Evolutionary conservation across 331 rosid species (phyloP).

Genomic region (Quercus lobata): DNA sequence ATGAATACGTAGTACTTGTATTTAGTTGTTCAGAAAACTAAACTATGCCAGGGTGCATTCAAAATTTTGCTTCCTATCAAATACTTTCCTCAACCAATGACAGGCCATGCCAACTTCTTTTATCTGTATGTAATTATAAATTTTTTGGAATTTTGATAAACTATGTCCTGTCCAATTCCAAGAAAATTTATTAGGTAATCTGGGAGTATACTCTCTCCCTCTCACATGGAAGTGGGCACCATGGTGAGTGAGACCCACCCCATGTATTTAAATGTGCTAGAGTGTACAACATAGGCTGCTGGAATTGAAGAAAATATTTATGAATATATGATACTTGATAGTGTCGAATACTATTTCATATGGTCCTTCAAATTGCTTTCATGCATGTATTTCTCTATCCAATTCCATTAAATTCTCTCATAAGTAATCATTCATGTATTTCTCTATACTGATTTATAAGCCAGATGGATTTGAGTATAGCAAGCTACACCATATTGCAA

Average conservation of each 20-base stretch:
- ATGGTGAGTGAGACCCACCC: too few species aligned
- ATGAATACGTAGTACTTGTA: too few species aligned
- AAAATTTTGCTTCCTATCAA: too few species aligned
- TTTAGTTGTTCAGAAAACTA: too few species aligned
- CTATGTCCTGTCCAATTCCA: too few species aligned
- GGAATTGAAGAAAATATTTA: neutral
- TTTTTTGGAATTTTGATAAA: too few species aligned
- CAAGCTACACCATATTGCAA: constrained; percentile 4
- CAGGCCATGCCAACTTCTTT: too few species aligned
- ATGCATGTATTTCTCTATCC: constrained; percentile 8
- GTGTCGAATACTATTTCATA: constrained; percentile 10
- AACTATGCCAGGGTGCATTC: too few species aligned
- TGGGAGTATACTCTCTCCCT: fast-evolving
- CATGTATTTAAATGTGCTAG: fast-evolving
- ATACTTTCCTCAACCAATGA: too few species aligned
- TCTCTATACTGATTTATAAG: constrained; percentile 7
- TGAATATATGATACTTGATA: constrained; percentile 2
- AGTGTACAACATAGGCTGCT: constrained; percentile 15
- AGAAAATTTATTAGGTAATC: too few species aligned
- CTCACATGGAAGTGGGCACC: neutral
- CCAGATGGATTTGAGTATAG: constrained; percentile 6
- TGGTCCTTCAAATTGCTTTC: neutral
- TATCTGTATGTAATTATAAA: too few species aligned
- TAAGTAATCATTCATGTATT: constrained; percentile 8
- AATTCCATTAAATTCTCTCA: neutral